A percentile compares a stretch with the other conserved stretches of the same genome.
Conservation (phyloP, 2,329 filamentous ascomycete species). For the Coniochaeta ligniaria region DNA sequence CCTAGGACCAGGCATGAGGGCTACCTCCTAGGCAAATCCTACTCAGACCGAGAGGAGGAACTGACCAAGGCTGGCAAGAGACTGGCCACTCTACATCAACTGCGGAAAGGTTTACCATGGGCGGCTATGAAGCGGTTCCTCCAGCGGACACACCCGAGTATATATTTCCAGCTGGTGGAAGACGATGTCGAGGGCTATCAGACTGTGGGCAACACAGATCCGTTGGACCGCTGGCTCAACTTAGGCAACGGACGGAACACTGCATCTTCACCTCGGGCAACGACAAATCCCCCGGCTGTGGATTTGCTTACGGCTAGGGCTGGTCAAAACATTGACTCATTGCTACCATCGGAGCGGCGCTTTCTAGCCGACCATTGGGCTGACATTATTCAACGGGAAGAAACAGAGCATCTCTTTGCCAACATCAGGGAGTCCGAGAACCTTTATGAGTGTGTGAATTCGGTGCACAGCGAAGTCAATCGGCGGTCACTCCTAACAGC, state of each 20-base stretch:
- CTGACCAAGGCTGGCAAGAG: neutral
- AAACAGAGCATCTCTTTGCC: slow-evolving; percentile 12
- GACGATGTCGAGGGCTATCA: neutral
- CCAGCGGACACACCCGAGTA: neutral
- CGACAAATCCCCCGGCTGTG: too few species aligned
- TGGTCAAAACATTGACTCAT: neutral
- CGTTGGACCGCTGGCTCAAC: neutral
- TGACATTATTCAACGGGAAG: neutral
- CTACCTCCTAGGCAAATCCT: neutral
- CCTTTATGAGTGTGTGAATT: neutral
- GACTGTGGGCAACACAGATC: neutral
- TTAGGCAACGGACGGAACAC: neutral
- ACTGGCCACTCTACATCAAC: neutral
- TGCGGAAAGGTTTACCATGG: neutral
- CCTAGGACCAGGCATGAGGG: slow-evolving; percentile 22
- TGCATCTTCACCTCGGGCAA: too few species aligned
- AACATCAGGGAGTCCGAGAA: neutral
- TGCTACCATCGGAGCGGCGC: neutral
- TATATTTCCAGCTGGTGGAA: neutral
- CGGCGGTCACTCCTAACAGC: slow-evolving; percentile 28
- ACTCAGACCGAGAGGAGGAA: neutral
- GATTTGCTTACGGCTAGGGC: neutral
- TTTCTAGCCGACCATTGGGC: slow-evolving; percentile 5
- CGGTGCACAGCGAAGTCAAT: slow-evolving; percentile 22
- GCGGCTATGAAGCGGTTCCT: neutral